Conservation (phyloP, 2,329 filamentous ascomycete species). For the Xylariomycetidae sp. region DNA sequence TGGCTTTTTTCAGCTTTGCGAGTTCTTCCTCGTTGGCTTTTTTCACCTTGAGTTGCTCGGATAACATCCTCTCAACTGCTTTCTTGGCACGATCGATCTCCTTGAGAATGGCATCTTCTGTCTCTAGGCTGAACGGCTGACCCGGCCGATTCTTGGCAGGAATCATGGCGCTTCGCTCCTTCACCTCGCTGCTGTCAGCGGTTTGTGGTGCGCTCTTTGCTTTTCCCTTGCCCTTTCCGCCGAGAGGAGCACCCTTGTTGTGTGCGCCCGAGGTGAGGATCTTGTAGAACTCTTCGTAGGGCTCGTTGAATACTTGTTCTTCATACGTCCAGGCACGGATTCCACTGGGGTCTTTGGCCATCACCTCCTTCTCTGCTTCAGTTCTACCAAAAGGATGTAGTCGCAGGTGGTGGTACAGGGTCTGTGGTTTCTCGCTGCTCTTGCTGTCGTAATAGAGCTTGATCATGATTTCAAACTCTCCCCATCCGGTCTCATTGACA, state of each 20-base stretch:
- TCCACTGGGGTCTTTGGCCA: slow-evolving; percentile 56
- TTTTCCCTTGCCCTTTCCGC: slow-evolving; percentile 55
- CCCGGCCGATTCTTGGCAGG: slow-evolving; percentile 62
- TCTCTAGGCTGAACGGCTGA: slow-evolving; percentile 70
- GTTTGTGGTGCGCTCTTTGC: slow-evolving; percentile 31
- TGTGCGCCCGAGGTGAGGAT: slow-evolving; percentile 71
- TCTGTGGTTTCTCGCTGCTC: slow-evolving; percentile 88
- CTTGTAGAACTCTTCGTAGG: slow-evolving; percentile 87
- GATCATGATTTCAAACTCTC: slow-evolving; percentile 94
- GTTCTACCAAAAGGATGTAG: slow-evolving; percentile 85
- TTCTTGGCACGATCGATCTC: slow-evolving; percentile 59
- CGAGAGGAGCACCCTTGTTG: slow-evolving; percentile 39
- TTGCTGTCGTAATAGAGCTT: slow-evolving; percentile 90
- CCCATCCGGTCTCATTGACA: slow-evolving; percentile 92
- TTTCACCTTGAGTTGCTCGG: slow-evolving; percentile 55
- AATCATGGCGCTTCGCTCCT: slow-evolving; percentile 68
- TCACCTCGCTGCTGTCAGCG: slow-evolving; percentile 33
- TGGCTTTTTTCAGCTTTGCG: slow-evolving; percentile 54
- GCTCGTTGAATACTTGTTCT: slow-evolving; percentile 96
- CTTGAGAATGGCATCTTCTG: slow-evolving; percentile 60
- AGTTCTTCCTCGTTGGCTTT: slow-evolving; percentile 61
- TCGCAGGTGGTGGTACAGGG: slow-evolving; percentile 87
- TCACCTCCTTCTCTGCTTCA: slow-evolving; percentile 64
- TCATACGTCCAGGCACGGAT: slow-evolving; percentile 83
- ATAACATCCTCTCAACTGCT: slow-evolving; percentile 57